phyloP scores from a whole-genome alignment of 2,329 filamentous ascomycete genomes.

The Aspergillus costaricaensis region DNA sequence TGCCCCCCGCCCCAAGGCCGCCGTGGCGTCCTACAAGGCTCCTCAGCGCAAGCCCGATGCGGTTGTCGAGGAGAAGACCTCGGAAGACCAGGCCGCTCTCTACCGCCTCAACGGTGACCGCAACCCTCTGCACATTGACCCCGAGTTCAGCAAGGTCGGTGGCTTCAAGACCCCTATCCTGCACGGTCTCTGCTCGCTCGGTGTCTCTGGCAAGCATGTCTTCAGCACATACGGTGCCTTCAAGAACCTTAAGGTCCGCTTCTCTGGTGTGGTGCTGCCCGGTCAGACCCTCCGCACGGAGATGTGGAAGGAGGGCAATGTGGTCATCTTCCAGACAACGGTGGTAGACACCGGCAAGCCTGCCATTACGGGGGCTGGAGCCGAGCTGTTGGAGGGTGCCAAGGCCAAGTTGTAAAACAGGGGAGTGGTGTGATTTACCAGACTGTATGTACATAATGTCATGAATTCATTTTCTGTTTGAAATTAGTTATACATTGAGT shows the following conservation, averaged over 20 bases:
- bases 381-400: conserved; percentile 63
- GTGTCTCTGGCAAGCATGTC: conserved; percentile 86
- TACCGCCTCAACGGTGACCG: conserved; percentile 94
- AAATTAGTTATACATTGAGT: neutral
- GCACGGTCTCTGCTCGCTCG: conserved; percentile 95
- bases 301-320: conserved; percentile 87
- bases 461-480: conserved; percentile 3
- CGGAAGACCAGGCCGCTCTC: conserved; percentile 85
- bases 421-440: conserved; percentile 1
- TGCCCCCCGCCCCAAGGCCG: conserved; percentile 72
- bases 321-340: conserved; percentile 80
- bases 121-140: conserved; percentile 96
- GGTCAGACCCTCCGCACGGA: conserved; percentile 89
- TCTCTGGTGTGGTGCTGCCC: conserved; percentile 80
- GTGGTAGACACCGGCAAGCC: conserved; percentile 93
- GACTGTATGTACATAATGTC: conserved; percentile 23
- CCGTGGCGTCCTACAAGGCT: conserved; percentile 76
- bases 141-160: conserved; percentile 88
- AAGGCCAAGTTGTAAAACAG: conserved; percentile 54
- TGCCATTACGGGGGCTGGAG: conserved; percentile 78
- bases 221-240: conserved; percentile 79
- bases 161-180: conserved; percentile 94
- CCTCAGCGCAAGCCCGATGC: conserved; percentile 77
- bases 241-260: conserved; percentile 91
- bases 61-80: conserved; percentile 82